Evolutionary conservation across 176 grass and related monocot species (phyloP), one percentile per base, ranked within the genome.

Genomic region (Aegilops sharonensis): DNA sequence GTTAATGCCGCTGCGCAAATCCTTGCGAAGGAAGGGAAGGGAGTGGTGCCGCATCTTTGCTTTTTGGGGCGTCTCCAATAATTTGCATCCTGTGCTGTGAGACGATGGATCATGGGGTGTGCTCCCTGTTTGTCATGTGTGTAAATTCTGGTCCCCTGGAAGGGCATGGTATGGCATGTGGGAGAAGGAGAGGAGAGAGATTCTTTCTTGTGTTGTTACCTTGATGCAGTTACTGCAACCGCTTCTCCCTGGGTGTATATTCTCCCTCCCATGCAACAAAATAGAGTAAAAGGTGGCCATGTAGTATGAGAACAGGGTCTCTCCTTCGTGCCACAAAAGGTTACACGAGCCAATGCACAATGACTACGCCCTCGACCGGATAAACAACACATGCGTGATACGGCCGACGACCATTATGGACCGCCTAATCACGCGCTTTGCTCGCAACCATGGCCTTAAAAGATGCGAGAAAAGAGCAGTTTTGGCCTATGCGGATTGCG

Each of bases 91-190:
- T 78, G 63, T 69, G 79, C 42, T 87, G 60, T 80, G 68, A 76
- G 67, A 52, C 11, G 25, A 15, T 76, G 70, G 47, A 34, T 84
- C 83, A 71, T 64, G 75, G 40, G 43, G 65, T 42, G 27, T 13
- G 36, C 77, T 40, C 66, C 79, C 77, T 87, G 77, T 84, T 91
- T 85, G 89, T 88, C 86, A 91, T 88, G 86, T 88, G 78, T 84
- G 85, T 88, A 83, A 88, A 88, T 91, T 91, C 86, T 85, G 89
- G 89, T 88, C 89, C 85, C 85, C 52, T 62, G 30, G 31, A 85
- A 59, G 17, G 56, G 56, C 15, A 61, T 11, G 30, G 52, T 4
- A 61, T 11, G 30, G 50, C 89, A 78, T 91, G 77, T 91, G 89
- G 63, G 77, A 65, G 60, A 48, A 5, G 78, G 56, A 27, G 62